Base-by-base conservation (phyloP, 2,329 filamentous ascomycete species). In the Cytospora piceae region DNA sequence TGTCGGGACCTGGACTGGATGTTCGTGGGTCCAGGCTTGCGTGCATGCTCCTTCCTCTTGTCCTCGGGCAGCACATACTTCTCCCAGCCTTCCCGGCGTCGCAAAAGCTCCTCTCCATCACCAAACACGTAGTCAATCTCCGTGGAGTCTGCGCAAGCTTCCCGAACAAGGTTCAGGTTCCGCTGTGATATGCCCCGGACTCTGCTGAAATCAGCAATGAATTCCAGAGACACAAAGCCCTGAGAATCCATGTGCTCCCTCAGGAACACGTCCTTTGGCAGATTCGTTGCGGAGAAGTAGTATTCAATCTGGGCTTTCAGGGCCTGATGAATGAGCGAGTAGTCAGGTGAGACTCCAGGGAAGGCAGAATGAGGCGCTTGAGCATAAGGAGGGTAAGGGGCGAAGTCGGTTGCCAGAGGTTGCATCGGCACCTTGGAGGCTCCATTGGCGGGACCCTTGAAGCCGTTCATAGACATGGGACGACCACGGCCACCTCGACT, bases 271-370 rank as follows among this genome's bases (percentile, higher is more conserved):
- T 99, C 95, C 78, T 97, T 97, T 83, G 92, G 91, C 58, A 98
- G 84, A 75, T 99, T 99, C 73, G 97, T 92, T 32, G 97, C 86
- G 0, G 94, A 98, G 79, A 99, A 97, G 78, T 99, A 99, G 81
- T 97, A 99, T 73, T 97, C 93, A 46, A 93, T 85, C 74, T 85
- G 80, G 69, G 75, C 75, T 63, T 78, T 82, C 58, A 87, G 75
- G 56, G 82, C 75, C 4, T 77, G 71, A 46, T 82, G 63, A 49
- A 73, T 59, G 20, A 78, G 61, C 11, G 64, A 34, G 34, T 71
- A 71, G 22, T 71, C 51, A 6, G 69, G 67, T 22, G 66, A 72
- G 39, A 69, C 66, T 20, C 54, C 55, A 11, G 61, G 61, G 73
- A 89, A 88, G 71, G 85, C 68, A 81, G 83, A 73, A 87, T 85